Evolutionary conservation across 2,329 filamentous ascomycete genomes (phyloP), one percentile per base, ranked within the genome.

Genomic region (Calonectria pteridis): DNA sequence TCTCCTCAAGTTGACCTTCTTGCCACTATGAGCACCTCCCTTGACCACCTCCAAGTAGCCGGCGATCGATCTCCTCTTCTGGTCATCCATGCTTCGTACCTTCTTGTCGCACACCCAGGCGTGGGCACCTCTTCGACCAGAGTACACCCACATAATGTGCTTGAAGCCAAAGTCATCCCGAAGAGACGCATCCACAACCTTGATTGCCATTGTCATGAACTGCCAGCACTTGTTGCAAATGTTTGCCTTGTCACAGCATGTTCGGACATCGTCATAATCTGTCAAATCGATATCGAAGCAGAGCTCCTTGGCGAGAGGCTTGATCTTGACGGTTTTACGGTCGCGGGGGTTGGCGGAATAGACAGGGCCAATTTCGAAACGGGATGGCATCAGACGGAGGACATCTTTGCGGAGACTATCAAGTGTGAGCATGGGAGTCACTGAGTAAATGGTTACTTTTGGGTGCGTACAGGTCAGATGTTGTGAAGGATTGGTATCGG

Each of bases 241-340:
- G 79, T 94, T 97, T 11, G 96, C 95, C 83, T 96, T 96, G 80
- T 93, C 92, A 84, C 97, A 99, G 86, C 97, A 99, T 33, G 96
- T 98, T 78, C 97, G 93, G 77, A 99, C 94, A 77, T 98, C 95
- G 83, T 99, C 97, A 85, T 99, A 99, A 86, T 98, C 97, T 69
- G 97, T 98, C 91, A 99, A 91, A 90, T 99, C 97, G 81, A 99
- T 98, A 93, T 99, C 97, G 84, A 99, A 98, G 80, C 98, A 98
- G 49, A 99, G 88, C 84, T 99, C 97, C 84, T 99, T 99, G 70
- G 94, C 91, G 37, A 98, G 84, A 0, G 97, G 96, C 76, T 93
- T 94, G 86, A 99, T 96, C 67, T 93, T 92, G 40, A 98, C 85
- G 0, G 93, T 93, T 86, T 98, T 99, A 81, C 96, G 93, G 80